Conservation (phyloP, 495 filamentous ascomycete species). For the Podospora pseudocomata region DNA sequence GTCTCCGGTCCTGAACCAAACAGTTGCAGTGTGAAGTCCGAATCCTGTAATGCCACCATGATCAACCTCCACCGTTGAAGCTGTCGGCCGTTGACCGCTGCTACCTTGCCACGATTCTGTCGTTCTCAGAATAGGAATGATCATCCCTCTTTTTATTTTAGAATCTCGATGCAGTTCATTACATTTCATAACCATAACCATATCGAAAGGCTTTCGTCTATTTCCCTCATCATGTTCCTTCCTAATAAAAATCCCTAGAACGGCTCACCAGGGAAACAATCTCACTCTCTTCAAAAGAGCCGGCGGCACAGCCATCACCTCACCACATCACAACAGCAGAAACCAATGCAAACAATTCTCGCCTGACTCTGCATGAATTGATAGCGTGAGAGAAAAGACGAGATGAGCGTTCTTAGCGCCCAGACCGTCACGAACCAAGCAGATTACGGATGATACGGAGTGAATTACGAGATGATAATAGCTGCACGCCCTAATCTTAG, state of each 20-base stretch:
- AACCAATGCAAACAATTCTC: neutral
- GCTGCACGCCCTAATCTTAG: neutral
- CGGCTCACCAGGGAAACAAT: neutral
- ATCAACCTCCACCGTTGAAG: neutral
- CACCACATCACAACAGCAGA: neutral
- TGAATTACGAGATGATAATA: neutral
- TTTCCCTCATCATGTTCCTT: neutral
- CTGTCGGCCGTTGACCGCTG: neutral
- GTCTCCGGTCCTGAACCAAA: neutral
- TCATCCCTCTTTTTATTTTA: neutral
- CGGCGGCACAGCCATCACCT: neutral
- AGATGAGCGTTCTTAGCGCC: neutral
- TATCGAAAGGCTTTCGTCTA: too few relatives aligned
- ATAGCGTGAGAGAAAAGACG: neutral
- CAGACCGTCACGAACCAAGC: neutral
- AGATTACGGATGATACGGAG: neutral
- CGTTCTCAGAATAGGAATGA: neutral
- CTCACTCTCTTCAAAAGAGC: neutral
- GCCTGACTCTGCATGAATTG: neutral
- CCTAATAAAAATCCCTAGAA: neutral
- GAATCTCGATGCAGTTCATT: neutral
- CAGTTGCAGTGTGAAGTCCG: neutral
- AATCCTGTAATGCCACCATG: neutral
- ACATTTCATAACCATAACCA: too few relatives aligned
- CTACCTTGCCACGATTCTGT: neutral